Conservation (phyloP, 177 flowering plant species). For the Tripterygium wilfordii region DNA sequence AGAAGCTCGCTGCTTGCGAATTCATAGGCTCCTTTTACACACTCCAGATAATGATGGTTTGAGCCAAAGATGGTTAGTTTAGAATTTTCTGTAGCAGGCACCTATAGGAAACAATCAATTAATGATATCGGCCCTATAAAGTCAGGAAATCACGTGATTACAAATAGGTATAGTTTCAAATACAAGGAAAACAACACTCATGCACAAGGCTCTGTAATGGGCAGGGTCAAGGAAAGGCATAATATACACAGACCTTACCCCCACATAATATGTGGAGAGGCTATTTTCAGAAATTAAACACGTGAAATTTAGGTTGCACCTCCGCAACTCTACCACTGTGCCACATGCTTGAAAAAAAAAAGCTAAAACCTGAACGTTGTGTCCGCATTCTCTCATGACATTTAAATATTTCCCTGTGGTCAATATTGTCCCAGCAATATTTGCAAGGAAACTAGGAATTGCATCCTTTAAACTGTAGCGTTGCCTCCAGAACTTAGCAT, state of each 20-base stretch:
- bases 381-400: conserved; percentile 99
- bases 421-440: conserved; percentile 80
- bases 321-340: too few relatives aligned
- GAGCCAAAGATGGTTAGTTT: conserved; percentile 77
- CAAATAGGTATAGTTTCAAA: not conserved
- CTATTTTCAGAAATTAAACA: too few relatives aligned
- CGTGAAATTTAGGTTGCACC: too few relatives aligned
- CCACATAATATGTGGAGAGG: too few relatives aligned
- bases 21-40: conserved; percentile 84
- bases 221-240: not conserved
- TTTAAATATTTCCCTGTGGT: conserved; percentile 97
- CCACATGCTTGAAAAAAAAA: too few relatives aligned
- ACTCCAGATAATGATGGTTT: conserved; percentile 89
- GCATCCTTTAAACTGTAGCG: conserved; percentile 92
- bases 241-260: too few relatives aligned
- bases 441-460: conserved; percentile 91
- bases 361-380: conserved; percentile 71
- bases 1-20: conserved; percentile 91
- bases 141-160: too few relatives aligned
- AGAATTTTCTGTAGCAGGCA: conserved; percentile 72
- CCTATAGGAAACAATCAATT: conserved; percentile 37
- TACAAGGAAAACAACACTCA: not conserved
- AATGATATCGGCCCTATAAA: too few relatives aligned
- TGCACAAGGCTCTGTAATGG: too few relatives aligned
- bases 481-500: conserved; percentile 94